Conservation (phyloP, 768 basidiomycete genomes). For the Pulveroboletus sp. region DNA sequence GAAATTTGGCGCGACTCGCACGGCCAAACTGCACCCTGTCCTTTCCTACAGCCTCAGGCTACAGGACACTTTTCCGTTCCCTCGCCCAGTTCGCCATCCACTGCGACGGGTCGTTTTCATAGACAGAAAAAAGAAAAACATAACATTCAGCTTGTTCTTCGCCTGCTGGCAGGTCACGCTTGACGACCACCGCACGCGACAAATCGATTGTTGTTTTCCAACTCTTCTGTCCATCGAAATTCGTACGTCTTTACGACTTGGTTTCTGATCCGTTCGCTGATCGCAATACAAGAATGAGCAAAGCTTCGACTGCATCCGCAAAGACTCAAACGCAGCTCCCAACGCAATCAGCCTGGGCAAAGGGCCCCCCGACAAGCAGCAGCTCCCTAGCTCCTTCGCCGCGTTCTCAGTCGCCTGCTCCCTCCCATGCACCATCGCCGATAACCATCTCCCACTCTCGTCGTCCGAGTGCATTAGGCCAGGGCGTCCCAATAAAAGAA, state of each 20-base stretch:
- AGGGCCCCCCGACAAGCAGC: slow-evolving; percentile 72
- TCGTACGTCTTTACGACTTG: slow-evolving; percentile 33
- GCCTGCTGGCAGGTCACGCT: slow-evolving; percentile 92
- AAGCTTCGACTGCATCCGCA: slow-evolving; percentile 72
- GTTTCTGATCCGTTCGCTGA: not conserved
- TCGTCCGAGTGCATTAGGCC: slow-evolving; percentile 71
- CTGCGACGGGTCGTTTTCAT: slow-evolving; percentile 39
- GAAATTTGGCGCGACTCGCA: slow-evolving; percentile 33
- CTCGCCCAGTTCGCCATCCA: slow-evolving; percentile 33
- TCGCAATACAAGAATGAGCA: slow-evolving; percentile 93
- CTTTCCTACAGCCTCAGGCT: slow-evolving; percentile 39
- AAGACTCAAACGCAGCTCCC: slow-evolving; percentile 74
- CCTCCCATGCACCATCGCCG: slow-evolving; percentile 44
- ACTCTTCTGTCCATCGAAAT: slow-evolving; percentile 43
- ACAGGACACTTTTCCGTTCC: slow-evolving; percentile 28
- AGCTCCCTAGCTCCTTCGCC: slow-evolving; percentile 52
- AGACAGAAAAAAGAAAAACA: slow-evolving; percentile 35
- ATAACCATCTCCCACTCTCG: slow-evolving; percentile 64
- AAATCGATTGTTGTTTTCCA: slow-evolving; percentile 49
- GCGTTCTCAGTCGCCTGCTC: slow-evolving; percentile 78
- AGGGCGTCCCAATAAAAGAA: slow-evolving; percentile 75
- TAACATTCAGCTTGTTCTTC: slow-evolving; percentile 55
- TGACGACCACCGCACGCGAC: slow-evolving; percentile 78
- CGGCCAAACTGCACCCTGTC: slow-evolving; percentile 33
- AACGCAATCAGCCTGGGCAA: slow-evolving; percentile 87